Base-by-base conservation (phyloP, 75 land plant genomes). In the Picea glauca region DNA sequence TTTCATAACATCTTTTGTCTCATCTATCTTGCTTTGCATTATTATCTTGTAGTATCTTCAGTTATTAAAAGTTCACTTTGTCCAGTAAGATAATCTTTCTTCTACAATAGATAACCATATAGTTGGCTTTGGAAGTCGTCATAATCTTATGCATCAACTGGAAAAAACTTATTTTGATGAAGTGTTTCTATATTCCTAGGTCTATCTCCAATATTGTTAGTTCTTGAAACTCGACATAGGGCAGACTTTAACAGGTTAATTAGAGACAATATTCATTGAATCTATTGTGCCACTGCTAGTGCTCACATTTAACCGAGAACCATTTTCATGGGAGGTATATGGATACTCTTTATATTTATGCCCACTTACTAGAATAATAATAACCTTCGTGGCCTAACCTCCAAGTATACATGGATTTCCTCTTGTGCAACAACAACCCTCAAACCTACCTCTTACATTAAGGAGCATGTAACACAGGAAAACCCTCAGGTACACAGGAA, bases 281-380 rank as follows among this genome's bases (percentile, higher is more conserved):
- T 91, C 90, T 26, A 91, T 91, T 50, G 90, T 91, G 82, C 89
- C 88, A 80, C 90, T 88, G n/a, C 86, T 85, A 74, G 86, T 80
- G 62, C 90, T 90, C 5, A 77, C 88, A 66, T 89, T 85, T 68
- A 83, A 58, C 4, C 59, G 78, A 15, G 90, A 90, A 30, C 87
- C 86, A 74, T 60, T 82, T 59, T 63, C 87, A 74, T 78, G 84
- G 62, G 77, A 80, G 33, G 83, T 78, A n/a, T 80, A 80, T 15
- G 74, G 84, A 38, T 81, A 89, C 64, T 82, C 46, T 57, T 82
- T 76, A 26, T 15, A 50, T 60, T 20, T 60, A 13, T 46, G 21
- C 26, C 15, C 11, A n/a, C 8, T 62, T 77, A 31, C 12, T 20
- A 32, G 67, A 43, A 26, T n/a, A 58, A 32, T 20, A 70, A 76